Evolutionary conservation across 2,329 filamentous ascomycete genomes (phyloP), one percentile per base, ranked within the genome.

Genomic region (Metarhizium rileyi): DNA sequence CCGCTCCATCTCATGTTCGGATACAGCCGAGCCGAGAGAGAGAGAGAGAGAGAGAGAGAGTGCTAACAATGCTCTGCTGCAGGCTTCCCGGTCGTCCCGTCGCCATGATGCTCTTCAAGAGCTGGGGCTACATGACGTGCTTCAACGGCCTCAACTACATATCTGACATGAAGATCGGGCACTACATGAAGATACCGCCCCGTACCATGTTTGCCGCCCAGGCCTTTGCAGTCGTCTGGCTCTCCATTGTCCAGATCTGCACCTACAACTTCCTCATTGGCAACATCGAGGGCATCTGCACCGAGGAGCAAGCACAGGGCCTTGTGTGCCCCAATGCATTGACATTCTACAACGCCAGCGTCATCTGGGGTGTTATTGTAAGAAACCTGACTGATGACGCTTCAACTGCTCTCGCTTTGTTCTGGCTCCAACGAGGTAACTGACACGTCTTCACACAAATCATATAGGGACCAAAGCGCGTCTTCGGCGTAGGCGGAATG

Each of bases 361-460:
- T 81, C 6, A 74, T 81, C 49, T 81, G 79, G 80, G 80, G 80
- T 51, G 69, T 79, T 18, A 79, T 84, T 49, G n/a, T n/a, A n/a
- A n/a, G n/a, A n/a, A n/a, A n/a, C n/a, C n/a, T n/a, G n/a, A n/a
- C 80, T 50, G 30, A 46, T n/a, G n/a, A n/a, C n/a, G n/a, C n/a
- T n/a, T n/a, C n/a, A n/a, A n/a, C n/a, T n/a, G n/a, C n/a, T n/a
- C n/a, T n/a, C n/a, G n/a, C n/a, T n/a, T n/a, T n/a, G n/a, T n/a
- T n/a, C n/a, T n/a, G n/a, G n/a, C 16, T 2, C 16, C 9, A 8
- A 35, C 7, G 30, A 36, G n/a, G n/a, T n/a, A n/a, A n/a, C n/a
- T n/a, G n/a, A n/a, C n/a, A n/a, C n/a, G n/a, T n/a, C n/a, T n/a
- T n/a, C n/a, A n/a, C n/a, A n/a, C n/a, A n/a, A n/a, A n/a, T n/a